Evolutionary conservation across 2,329 filamentous ascomycete species (phyloP).

Genomic region (Alternaria brassicicola): DNA sequence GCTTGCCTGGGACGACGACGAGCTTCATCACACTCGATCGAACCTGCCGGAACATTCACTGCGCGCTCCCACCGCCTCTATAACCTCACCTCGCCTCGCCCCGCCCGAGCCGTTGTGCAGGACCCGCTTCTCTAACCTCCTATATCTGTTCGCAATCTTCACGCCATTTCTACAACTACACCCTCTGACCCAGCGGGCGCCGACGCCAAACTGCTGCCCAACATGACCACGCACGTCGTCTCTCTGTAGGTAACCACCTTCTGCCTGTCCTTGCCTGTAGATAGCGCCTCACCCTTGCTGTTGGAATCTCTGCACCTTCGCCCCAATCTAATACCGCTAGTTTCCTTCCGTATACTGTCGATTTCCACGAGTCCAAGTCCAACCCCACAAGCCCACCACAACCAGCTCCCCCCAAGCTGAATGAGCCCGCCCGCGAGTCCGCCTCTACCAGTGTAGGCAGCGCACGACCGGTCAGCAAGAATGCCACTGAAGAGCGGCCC

Average conservation of each 20-base stretch:
- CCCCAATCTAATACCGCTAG: constrained; percentile 56
- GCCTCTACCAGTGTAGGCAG: constrained; percentile 41
- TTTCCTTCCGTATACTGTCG: constrained; percentile 89
- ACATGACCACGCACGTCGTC: constrained; percentile 65
- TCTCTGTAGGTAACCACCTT: constrained; percentile 58
- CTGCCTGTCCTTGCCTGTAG: neutral
- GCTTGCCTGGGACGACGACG: constrained; percentile 6
- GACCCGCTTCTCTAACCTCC: neutral
- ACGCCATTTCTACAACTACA: constrained; percentile 12
- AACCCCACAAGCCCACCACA: constrained; percentile 48
- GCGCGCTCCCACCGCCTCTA: constrained; percentile 8
- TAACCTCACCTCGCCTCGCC: constrained; percentile 7
- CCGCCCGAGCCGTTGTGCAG: neutral
- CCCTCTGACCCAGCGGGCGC: constrained; percentile 7
- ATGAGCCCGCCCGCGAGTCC: constrained; percentile 57
- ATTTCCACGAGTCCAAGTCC: constrained; percentile 67
- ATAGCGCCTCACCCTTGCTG: neutral
- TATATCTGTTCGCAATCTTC: constrained; percentile 1
- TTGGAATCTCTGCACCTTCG: neutral
- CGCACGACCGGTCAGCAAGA: constrained; percentile 6
- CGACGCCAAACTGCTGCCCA: constrained; percentile 19
- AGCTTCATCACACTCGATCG: constrained; percentile 15
- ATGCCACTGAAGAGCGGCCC: constrained; percentile 30
- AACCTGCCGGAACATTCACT: constrained; percentile 18
- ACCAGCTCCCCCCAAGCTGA: constrained; percentile 30